Conservation (phyloP, 2,329 filamentous ascomycete species). For the Aspergillus sclerotialis region DNA sequence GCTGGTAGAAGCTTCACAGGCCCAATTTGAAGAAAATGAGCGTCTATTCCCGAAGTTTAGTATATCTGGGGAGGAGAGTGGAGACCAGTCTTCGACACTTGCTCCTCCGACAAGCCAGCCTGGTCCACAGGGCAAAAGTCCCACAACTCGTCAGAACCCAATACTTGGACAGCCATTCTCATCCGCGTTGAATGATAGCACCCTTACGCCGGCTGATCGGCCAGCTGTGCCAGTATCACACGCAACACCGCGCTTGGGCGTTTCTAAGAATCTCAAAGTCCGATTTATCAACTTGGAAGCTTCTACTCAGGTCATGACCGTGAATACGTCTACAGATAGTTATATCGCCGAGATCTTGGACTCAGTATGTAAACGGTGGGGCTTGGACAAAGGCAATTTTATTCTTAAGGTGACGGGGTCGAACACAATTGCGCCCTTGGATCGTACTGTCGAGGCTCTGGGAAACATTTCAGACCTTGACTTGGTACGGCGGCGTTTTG, state of each 20-base stretch:
- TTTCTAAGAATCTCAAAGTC: constrained; percentile 52
- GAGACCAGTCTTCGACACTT: constrained; percentile 17
- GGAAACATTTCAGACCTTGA: constrained; percentile 55
- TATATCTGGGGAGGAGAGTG: constrained; percentile 22
- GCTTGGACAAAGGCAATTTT: constrained; percentile 58
- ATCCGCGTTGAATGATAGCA: constrained; percentile 39
- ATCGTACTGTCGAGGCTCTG: constrained; percentile 59
- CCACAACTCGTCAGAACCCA: constrained; percentile 28
- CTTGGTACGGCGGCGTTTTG: constrained; percentile 55
- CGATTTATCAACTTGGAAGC: constrained; percentile 56
- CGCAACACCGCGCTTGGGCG: constrained; percentile 50
- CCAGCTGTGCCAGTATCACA: constrained; percentile 38
- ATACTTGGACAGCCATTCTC: constrained; percentile 41
- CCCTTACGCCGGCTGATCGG: constrained; percentile 40
- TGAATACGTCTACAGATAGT: constrained; percentile 57
- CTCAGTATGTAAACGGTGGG: constrained; percentile 54
- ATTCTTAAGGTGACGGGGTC: constrained; percentile 57
- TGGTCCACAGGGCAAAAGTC: constrained; percentile 14
- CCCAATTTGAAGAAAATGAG: constrained; percentile 53
- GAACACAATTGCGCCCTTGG: constrained; percentile 56
- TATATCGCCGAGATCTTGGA: constrained; percentile 64
- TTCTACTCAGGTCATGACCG: constrained; percentile 45
- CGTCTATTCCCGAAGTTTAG: constrained; percentile 48
- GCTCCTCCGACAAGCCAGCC: constrained; percentile 14
- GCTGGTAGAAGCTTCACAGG: constrained; percentile 52